These are phyloP conservation scores for Boeremia lycopersici DNA, from an alignment of 2,329 filamentous ascomycete genomes.

Conservation along the genomic window DNA sequence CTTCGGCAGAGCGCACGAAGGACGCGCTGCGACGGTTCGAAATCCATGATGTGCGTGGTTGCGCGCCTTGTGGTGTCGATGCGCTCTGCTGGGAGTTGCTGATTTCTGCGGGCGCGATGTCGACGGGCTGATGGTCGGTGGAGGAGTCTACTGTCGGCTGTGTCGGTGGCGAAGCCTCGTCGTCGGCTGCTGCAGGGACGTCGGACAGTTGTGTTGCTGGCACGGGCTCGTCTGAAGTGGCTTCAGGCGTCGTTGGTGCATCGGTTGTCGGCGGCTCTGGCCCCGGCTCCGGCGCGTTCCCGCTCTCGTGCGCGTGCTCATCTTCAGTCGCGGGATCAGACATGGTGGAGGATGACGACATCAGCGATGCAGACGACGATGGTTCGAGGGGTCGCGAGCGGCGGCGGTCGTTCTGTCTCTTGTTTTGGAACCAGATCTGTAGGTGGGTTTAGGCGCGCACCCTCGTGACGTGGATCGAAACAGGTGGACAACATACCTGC, in stretches of 20 bases:
- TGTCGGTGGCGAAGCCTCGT: constrained; percentile 26
- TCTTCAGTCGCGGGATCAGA: constrained; percentile 44
- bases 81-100: constrained; percentile 40
- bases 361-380: constrained; percentile 40
- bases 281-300: constrained; percentile 28
- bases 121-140: constrained; percentile 31
- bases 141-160: constrained; percentile 28
- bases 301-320: constrained; percentile 32
- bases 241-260: constrained; percentile 28
- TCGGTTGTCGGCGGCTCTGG: constrained; percentile 25
- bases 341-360: constrained; percentile 47
- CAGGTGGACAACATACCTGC: constrained; percentile 68
- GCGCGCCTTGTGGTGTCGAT: constrained; percentile 41
- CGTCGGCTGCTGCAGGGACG: constrained; percentile 15
- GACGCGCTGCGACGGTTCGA: constrained; percentile 55
- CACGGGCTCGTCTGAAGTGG: constrained; percentile 26
- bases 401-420: constrained; percentile 79
- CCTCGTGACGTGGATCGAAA: constrained; percentile 33
- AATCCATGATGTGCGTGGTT: constrained; percentile 49
- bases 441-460: constrained; percentile 31
- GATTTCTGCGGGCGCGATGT: constrained; percentile 33
- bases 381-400: constrained; percentile 76
- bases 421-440: constrained; percentile 97
- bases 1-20: constrained; percentile 44
- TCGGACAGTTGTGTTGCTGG: constrained; percentile 19